These are phyloP conservation scores for Coemansia sp. DNA, from an alignment of 192 early-diverging fungal species.

Conservation along the genomic window DNA sequence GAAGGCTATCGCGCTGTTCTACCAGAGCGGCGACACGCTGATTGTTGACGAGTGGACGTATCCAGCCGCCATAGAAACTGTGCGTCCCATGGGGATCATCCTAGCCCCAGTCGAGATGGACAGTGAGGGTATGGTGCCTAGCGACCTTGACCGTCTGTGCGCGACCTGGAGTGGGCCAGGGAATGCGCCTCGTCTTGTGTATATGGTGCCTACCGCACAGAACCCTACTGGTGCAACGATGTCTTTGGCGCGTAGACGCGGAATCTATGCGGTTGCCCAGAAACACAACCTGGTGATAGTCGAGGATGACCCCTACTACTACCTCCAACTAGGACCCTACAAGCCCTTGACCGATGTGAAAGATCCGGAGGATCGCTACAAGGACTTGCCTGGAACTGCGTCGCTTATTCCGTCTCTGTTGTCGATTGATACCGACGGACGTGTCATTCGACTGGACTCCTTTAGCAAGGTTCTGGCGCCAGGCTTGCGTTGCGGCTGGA, in stretches of 20 bases:
- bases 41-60: slow-evolving; percentile 71
- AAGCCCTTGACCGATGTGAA: slow-evolving; percentile 6
- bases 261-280: slow-evolving; percentile 76
- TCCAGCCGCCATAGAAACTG: slow-evolving; percentile 59
- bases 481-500: slow-evolving; percentile 85
- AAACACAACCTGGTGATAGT: slow-evolving; percentile 82
- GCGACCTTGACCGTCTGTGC: slow-evolving; percentile 57
- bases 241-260: slow-evolving; percentile 71
- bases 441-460: slow-evolving; percentile 90
- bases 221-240: slow-evolving; percentile 91
- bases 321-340: slow-evolving; percentile 70
- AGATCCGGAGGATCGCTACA: slow-evolving; percentile 24
- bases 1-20: slow-evolving; percentile 62
- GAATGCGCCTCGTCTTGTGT: slow-evolving; percentile 57
- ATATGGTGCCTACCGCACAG: slow-evolving; percentile 83
- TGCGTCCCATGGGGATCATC: slow-evolving; percentile 56
- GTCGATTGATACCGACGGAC: slow-evolving; percentile 86
- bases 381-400: slow-evolving; percentile 21
- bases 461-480: slow-evolving; percentile 91
- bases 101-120: slow-evolving; percentile 62
- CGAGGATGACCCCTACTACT: slow-evolving; percentile 97
- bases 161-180: slow-evolving; percentile 32
- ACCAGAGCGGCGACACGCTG: slow-evolving; percentile 61
- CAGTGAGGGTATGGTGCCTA: slow-evolving; percentile 66
- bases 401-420: slow-evolving; percentile 73